Evolutionary conservation across 2,329 filamentous ascomycete species (phyloP).

Genomic region (Xylariales sp.): DNA sequence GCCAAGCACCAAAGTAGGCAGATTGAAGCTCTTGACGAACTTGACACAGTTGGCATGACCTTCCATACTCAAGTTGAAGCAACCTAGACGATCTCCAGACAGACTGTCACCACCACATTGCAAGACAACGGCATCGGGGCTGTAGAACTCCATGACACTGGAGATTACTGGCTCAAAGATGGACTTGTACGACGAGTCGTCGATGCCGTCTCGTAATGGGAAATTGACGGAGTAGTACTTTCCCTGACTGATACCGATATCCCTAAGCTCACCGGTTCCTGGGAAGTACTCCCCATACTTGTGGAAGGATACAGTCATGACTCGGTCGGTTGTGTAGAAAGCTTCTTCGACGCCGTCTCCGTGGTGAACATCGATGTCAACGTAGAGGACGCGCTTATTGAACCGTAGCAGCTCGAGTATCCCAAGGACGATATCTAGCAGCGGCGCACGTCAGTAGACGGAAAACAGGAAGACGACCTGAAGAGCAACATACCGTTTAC

Average conservation of each 20-base stretch:
- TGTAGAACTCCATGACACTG: conserved; percentile 81
- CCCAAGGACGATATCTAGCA: conserved; percentile 87
- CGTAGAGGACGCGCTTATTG: conserved; percentile 93
- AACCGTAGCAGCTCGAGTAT: conserved; percentile 88
- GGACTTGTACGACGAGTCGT: conserved; percentile 81
- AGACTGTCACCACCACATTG: conserved; percentile 95
- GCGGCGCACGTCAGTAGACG: conserved; percentile 49
- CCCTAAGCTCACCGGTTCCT: conserved; percentile 80
- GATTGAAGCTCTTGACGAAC: conserved; percentile 79
- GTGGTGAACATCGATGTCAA: conserved; percentile 93
- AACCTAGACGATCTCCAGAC: conserved; percentile 88
- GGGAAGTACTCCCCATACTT: conserved; percentile 98
- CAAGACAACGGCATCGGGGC: conserved; percentile 85
- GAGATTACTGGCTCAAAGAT: conserved; percentile 90
- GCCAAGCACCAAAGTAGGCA: conserved; percentile 88
- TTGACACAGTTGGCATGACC: conserved; percentile 93
- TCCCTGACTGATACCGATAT: conserved; percentile 81
- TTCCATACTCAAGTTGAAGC: conserved; percentile 96
- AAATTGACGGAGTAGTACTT: conserved; percentile 91
- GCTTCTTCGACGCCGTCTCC: conserved; percentile 91
- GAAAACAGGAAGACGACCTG: not conserved
- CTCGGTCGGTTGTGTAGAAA: conserved; percentile 87
- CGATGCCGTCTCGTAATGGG: conserved; percentile 85
- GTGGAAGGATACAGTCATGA: conserved; percentile 92
- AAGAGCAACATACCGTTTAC: conserved; percentile 70